A percentile compares a stretch with the other conserved stretches of the same genome.
phyloP scores from a whole-genome alignment of 2,329 filamentous ascomycete species.

The Colletotrichum caudatum region DNA sequence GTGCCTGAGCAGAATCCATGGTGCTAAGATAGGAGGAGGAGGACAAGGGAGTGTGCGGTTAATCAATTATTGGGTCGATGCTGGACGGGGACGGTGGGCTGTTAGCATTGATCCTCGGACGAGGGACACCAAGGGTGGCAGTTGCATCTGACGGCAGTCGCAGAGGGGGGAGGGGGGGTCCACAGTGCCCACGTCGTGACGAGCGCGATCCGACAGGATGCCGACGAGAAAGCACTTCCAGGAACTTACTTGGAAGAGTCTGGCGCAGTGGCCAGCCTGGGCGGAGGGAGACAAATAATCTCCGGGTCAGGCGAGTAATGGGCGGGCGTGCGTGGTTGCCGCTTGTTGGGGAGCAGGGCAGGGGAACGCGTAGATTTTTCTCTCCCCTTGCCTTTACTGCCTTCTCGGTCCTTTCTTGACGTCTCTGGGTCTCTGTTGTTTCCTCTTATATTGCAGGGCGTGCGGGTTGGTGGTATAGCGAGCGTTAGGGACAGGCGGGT shows the following conservation, averaged over 20 bases:
- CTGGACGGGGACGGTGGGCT: slow-evolving; percentile 48
- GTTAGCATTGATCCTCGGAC: slow-evolving; percentile 56
- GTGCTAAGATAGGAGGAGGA: slow-evolving; percentile 47
- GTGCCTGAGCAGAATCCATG: slow-evolving; percentile 66
- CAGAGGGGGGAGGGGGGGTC: slow-evolving; percentile 43
- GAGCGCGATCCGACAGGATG: slow-evolving; percentile 53
- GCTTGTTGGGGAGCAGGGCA: slow-evolving; percentile 15
- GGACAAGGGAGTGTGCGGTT: slow-evolving; percentile 51
- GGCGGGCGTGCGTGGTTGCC: slow-evolving; percentile 39
- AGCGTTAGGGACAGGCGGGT: slow-evolving; percentile 54
- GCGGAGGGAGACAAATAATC: slow-evolving; percentile 46
- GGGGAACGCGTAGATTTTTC: slow-evolving; percentile 55
- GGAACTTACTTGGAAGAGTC: slow-evolving; percentile 57
- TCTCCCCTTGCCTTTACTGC: slow-evolving; percentile 37
- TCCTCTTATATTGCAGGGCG: slow-evolving; percentile 15
- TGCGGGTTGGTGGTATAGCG: slow-evolving; percentile 35
- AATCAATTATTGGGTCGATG: slow-evolving; percentile 53
- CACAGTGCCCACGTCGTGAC: slow-evolving; percentile 49
- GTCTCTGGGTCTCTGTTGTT: slow-evolving; percentile 8
- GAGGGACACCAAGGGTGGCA: slow-evolving; percentile 47
- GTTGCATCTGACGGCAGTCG: slow-evolving; percentile 45
- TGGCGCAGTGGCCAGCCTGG: slow-evolving; percentile 49
- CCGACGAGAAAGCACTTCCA: slow-evolving; percentile 47
- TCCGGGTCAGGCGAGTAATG: slow-evolving; percentile 46
- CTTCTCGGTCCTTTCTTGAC: slow-evolving; percentile 21